phyloP scores from a whole-genome alignment of 306 rosid species.

The Styphnolobium japonicum region DNA sequence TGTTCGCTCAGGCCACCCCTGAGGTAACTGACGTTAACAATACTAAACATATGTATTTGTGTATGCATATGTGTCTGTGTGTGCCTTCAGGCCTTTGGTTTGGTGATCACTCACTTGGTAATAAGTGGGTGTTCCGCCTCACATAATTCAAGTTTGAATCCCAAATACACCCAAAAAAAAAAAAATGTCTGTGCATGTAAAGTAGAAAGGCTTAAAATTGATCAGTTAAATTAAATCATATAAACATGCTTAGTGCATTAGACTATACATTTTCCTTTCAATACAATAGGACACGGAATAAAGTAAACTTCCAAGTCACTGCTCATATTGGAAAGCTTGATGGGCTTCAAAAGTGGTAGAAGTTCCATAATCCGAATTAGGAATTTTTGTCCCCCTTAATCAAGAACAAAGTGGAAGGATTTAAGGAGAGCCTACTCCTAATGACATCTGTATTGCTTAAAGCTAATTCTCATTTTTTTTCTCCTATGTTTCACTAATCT shows the following conservation, averaged over 20 bases:
- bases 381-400: constrained; percentile 17
- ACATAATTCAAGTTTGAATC: no score
- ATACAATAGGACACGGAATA: constrained; percentile 18
- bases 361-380: constrained; percentile 27
- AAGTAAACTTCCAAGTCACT: constrained; percentile 16
- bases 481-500: constrained; percentile 34
- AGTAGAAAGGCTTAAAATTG: neutral
- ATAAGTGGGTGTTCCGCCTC: no score
- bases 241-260: constrained; percentile 23
- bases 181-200: neutral
- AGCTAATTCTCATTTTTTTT: constrained; percentile 26
- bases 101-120: no score
- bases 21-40: no score
- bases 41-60: neutral
- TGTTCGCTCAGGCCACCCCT: no score
- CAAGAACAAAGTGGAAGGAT: constrained; percentile 14
- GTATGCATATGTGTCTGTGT: neutral
- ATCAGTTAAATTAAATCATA: constrained; percentile 15
- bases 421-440: constrained; percentile 35
- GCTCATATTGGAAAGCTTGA: constrained; percentile 23
- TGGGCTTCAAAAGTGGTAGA: constrained; percentile 17
- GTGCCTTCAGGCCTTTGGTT: no score
- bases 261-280: constrained; percentile 25
- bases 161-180: no score
- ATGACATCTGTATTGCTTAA: constrained; percentile 15